A percentile compares a stretch with the other conserved stretches of the same genome.
Evolutionary conservation across 768 basidiomycete species (phyloP).

Genomic region (Xanthoconium stramineum): DNA sequence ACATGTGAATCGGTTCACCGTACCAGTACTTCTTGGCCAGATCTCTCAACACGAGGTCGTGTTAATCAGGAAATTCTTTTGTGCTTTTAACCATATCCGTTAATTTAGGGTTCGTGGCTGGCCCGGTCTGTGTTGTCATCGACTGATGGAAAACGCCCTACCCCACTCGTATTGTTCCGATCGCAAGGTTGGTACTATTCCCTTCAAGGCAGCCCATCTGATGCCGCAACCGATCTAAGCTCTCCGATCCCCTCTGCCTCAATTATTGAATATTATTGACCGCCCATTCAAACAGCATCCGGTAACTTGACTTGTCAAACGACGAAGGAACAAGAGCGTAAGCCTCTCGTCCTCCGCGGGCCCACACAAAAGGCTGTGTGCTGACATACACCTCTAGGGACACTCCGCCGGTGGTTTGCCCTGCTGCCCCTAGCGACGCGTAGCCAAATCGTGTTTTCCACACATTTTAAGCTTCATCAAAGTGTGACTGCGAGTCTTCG

Average conservation of each 20-base stretch:
- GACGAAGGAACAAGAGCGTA: conserved; percentile 3
- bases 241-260: conserved; percentile 11
- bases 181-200: conserved; percentile 12
- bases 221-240: conserved; percentile 18
- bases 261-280: neutral
- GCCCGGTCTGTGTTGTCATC: conserved; percentile 10
- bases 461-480: neutral
- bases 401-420: neutral
- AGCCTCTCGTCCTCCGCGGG: conserved; percentile 24
- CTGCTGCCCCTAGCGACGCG: neutral
- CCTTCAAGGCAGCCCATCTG: conserved; percentile 16
- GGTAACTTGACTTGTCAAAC: conserved; percentile 5
- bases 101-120: conserved; percentile 28
- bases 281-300: neutral
- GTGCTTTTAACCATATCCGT: conserved; percentile 29
- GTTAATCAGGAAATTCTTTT: conserved; percentile 26
- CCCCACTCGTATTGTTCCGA: conserved; percentile 15
- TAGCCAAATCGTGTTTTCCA: neutral
- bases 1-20: conserved; percentile 7
- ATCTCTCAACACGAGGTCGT: conserved; percentile 20
- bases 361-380: conserved; percentile 16
- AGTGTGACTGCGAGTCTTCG: neutral
- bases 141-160: conserved; percentile 21
- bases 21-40: conserved; percentile 19
- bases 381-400: neutral